These are phyloP conservation scores for Craterostigma plantagineum DNA, from an alignment of 257 asterid species.

Conservation along the genomic window DNA sequence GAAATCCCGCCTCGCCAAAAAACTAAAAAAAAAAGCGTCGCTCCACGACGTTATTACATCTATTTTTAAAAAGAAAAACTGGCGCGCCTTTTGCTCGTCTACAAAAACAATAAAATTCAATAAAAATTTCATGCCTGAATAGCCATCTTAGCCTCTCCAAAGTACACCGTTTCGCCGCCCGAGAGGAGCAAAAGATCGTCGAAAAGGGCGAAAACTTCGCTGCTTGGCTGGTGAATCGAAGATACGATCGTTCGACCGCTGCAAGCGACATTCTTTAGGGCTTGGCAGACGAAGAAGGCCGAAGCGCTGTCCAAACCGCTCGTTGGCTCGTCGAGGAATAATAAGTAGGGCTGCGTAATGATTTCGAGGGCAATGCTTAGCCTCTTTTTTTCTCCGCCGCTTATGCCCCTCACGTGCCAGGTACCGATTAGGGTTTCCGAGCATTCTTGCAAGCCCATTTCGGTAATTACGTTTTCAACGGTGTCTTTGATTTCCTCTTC, in stretches of 20 bases:
- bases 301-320: conserved; percentile 81
- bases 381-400: conserved; percentile 93
- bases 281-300: conserved; percentile 57
- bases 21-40: too few relatives aligned
- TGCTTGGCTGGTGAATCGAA: conserved; percentile 92
- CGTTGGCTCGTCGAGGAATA: conserved; percentile 85
- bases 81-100: too few relatives aligned
- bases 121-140: neutral
- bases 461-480: conserved; percentile 33
- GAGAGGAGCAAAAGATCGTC: conserved; percentile 69
- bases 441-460: conserved; percentile 72
- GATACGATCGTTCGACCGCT: conserved; percentile 52
- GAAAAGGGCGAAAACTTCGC: conserved; percentile 76
- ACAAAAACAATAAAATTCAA: too few relatives aligned
- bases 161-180: conserved; percentile 47
- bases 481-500: conserved; percentile 19
- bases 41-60: too few relatives aligned
- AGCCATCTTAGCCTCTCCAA: conserved; percentile 57
- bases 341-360: conserved; percentile 42
- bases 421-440: conserved; percentile 56
- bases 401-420: conserved; percentile 83
- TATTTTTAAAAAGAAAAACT: too few relatives aligned
- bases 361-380: conserved; percentile 82
- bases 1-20: conserved; percentile 77
- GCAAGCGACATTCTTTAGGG: conserved; percentile 41